phyloP scores from a whole-genome alignment of 257 asterid species.

The Ocimum tenuiflorum region DNA sequence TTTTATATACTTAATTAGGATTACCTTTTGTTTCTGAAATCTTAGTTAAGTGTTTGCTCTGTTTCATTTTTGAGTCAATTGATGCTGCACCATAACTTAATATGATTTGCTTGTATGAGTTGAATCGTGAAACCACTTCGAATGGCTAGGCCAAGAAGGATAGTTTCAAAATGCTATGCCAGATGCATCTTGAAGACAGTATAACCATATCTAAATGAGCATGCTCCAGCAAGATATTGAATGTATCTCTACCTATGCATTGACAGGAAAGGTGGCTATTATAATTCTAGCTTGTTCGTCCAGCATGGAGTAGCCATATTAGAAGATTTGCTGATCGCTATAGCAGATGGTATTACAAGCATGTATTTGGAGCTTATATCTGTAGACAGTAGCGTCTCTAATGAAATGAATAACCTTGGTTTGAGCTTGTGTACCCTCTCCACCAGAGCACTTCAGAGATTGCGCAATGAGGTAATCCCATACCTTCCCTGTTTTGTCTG shows the following conservation, averaged over 20 bases:
- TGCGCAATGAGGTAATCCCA: slow-evolving; percentile 36
- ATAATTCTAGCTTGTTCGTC: slow-evolving; percentile 51
- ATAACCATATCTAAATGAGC: not conserved
- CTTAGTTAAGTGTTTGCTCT: not conserved
- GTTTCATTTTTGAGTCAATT: slow-evolving; percentile 11
- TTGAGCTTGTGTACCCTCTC: slow-evolving; percentile 49
- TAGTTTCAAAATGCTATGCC: not conserved
- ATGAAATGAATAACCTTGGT: slow-evolving; percentile 50
- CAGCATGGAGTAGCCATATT: slow-evolving; percentile 66
- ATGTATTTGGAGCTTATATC: slow-evolving; percentile 96
- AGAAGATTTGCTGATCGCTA: slow-evolving; percentile 75
- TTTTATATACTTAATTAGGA: not conserved
- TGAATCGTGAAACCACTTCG: not conserved
- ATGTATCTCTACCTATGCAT: slow-evolving; percentile 14
- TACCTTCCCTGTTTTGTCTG: not conserved
- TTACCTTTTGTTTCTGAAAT: not conserved
- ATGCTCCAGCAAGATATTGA: slow-evolving; percentile 4
- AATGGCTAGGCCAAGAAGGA: not conserved
- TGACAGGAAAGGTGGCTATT: slow-evolving; percentile 61
- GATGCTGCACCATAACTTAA: slow-evolving; percentile 7
- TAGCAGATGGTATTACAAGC: slow-evolving; percentile 91
- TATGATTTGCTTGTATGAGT: not conserved
- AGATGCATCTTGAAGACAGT: not conserved
- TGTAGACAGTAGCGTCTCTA: slow-evolving; percentile 68
- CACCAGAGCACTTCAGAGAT: slow-evolving; percentile 52